phyloP scores from a whole-genome alignment of 805 yeast species.

The Lachancea fermentati region DNA sequence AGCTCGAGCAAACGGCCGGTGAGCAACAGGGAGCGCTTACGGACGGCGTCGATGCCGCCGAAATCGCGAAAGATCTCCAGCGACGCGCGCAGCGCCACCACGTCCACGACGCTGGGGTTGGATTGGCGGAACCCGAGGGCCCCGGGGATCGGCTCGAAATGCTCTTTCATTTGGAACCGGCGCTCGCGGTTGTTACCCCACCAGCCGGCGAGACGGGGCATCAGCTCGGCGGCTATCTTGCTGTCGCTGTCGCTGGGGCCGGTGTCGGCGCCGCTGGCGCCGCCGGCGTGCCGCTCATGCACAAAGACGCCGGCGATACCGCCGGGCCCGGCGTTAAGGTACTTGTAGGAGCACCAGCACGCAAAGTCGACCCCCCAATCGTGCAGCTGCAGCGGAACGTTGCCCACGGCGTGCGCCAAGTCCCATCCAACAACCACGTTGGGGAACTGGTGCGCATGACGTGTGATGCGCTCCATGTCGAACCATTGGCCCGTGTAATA shows the following conservation, averaged over 20 bases:
- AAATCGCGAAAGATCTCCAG: constrained; percentile 50
- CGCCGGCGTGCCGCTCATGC: constrained; percentile 42
- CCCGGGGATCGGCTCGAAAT: constrained; percentile 74
- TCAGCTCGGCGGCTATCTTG: constrained; percentile 19
- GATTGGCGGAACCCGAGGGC: constrained; percentile 88
- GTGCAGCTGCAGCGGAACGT: constrained; percentile 69
- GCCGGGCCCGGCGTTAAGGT: constrained; percentile 90
- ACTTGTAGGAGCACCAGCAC: constrained; percentile 90
- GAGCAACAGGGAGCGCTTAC: constrained; percentile 50
- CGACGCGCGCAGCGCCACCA: constrained; percentile 64
- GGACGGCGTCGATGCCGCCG: constrained; percentile 59
- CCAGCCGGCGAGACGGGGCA: constrained; percentile 90
- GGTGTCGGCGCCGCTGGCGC: background rate
- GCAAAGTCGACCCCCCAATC: constrained; percentile 94
- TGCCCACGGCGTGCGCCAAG: constrained; percentile 91
- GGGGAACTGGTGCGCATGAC: constrained; percentile 43
- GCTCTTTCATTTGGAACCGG: constrained; percentile 74
- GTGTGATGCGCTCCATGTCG: constrained; percentile 67
- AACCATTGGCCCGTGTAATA: constrained; percentile 88
- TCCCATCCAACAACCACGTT: constrained; percentile 83
- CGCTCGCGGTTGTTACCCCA: constrained; percentile 79
- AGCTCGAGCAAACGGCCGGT: constrained; percentile 51
- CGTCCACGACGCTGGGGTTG: constrained; percentile 84
- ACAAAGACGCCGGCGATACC: constrained; percentile 84
- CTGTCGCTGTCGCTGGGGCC: background rate